Base-by-base conservation (phyloP, 148 eudicot genomes). In the Rhododendron griersonianum region DNA sequence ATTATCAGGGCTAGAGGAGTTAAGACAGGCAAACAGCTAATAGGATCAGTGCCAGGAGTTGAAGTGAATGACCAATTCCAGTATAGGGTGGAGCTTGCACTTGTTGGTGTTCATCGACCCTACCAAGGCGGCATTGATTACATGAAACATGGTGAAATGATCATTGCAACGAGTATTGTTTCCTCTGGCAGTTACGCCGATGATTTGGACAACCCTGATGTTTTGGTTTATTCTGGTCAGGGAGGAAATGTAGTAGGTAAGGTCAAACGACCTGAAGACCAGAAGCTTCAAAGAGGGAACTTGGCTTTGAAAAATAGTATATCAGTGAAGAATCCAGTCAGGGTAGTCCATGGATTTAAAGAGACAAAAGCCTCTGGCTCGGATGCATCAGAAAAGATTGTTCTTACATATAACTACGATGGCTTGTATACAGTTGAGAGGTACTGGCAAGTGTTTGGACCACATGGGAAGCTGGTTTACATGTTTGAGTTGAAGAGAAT, bases 11-110 rank as follows among this genome's bases (percentile, higher is more conserved):
- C 74, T 15, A 84, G 84, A 86, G 92, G 90, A 61, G 87, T 94
- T 3, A 90, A 93, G 85, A 86, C 89, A 5, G 88, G 87, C 18
- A 84, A 86, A 71, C 74, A 79, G n/a, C 75, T 78, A 61, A 5
- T 93, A 33, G 99, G 98, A 81, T 61, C 87, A 79, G 93, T 96
- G 50, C 97, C 99, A 3, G 99, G 98, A 79, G 94, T 96, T 83
- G 97, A 95, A 92, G 94, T 96, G 37, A 98, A 98, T n/a, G 98
- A 96, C 57, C 90, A 94, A 87, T 96, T 96, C 80, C 93, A 92
- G 77, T 96, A 91, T 73, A 93, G 98, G 63, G 91, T 92, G 25
- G 98, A 96, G 86, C 99, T 96, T 48, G 91, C 91, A 71, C 90
- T 96, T 88, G 90, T 95, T 69, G 99, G 98, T 50, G 87, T 96